Percentiles rank a stretch among this genome's conserved stretches.
These are phyloP conservation scores for Cercospora berteroae DNA, from an alignment of 2,329 filamentous ascomycete species.

Conservation along the genomic window DNA sequence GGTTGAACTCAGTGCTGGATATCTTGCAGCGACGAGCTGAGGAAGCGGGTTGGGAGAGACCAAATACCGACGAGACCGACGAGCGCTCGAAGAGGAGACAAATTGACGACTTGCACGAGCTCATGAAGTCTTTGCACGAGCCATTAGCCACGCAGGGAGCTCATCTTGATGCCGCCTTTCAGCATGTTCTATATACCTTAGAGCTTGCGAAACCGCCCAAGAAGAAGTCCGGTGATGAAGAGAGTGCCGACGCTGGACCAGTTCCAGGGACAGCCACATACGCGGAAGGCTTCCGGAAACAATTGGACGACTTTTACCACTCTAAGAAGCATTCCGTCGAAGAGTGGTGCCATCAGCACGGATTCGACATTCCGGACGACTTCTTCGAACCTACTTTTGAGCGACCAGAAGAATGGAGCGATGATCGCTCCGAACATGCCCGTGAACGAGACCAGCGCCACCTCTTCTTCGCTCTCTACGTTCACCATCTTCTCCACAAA, in stretches of 20 bases:
- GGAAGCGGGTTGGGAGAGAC: constrained; percentile 49
- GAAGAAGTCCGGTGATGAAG: constrained; percentile 31
- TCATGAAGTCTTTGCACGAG: constrained; percentile 67
- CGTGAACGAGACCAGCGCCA: constrained; percentile 65
- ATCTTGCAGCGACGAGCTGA: constrained; percentile 66
- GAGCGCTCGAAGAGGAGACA: constrained; percentile 20
- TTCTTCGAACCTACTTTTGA: constrained; percentile 52
- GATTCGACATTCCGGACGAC: constrained; percentile 49
- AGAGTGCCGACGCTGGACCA: constrained; percentile 45
- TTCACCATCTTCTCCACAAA: constrained; percentile 65
- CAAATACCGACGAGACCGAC: constrained; percentile 22
- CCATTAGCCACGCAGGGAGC: constrained; percentile 63
- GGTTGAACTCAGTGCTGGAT: constrained; percentile 67
- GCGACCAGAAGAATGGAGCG: constrained; percentile 44
- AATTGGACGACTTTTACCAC: constrained; percentile 57
- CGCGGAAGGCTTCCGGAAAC: constrained; percentile 52
- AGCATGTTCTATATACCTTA: constrained; percentile 59
- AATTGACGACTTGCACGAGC: constrained; percentile 55
- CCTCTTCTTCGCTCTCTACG: constrained; percentile 67
- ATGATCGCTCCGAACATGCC: constrained; percentile 52
- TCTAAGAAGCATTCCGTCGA: constrained; percentile 57
- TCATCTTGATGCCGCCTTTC: constrained; percentile 63
- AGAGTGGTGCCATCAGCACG: constrained; percentile 47
- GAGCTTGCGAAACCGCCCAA: constrained; percentile 48
- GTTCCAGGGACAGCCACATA: constrained; percentile 61